A percentile compares a stretch with the other conserved stretches of the same genome.
phyloP scores from a whole-genome alignment of 805 yeast genomes.

The Teunomyces stri region DNA sequence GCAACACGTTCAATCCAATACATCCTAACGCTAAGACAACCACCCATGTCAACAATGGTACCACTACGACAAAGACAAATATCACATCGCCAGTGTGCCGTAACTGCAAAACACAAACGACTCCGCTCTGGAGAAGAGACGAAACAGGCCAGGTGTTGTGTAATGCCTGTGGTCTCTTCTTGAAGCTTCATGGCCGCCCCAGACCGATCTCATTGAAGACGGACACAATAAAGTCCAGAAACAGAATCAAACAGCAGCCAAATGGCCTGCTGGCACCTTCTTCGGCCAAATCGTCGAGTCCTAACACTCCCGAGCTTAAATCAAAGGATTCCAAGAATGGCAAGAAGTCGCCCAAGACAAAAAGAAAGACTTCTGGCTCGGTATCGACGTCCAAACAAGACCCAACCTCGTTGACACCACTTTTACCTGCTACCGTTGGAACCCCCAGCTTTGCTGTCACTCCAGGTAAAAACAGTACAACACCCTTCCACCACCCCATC shows the following conservation, averaged over 20 bases:
- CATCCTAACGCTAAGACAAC: conserved; percentile 67
- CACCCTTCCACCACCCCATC: conserved; percentile 9
- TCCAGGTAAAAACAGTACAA: conserved; percentile 2
- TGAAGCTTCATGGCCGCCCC: conserved; percentile 88
- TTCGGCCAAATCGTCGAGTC: conserved; percentile 29
- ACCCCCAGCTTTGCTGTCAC: conserved; percentile 5
- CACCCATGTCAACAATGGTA: conserved; percentile 55
- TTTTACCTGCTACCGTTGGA: conserved; percentile 22
- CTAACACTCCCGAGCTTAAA: conserved; percentile 57
- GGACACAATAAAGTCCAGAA: conserved; percentile 88
- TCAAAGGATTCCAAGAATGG: conserved; percentile 41
- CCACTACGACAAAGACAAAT: conserved; percentile 63
- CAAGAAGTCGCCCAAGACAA: conserved; percentile 24
- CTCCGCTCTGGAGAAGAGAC: conserved; percentile 94
- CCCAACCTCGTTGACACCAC: conserved; percentile 20
- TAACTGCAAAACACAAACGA: conserved; percentile 88
- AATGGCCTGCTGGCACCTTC: conserved; percentile 7
- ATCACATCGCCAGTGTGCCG: conserved; percentile 73
- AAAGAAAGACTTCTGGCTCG: conserved; percentile 8
- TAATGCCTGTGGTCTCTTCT: conserved; percentile 89
- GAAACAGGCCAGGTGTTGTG: conserved; percentile 85
- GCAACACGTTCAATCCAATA: conserved; percentile 23
- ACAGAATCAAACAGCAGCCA: conserved; percentile 63
- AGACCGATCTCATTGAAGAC: conserved; percentile 90
- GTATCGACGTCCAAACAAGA: not conserved